phyloP scores from a whole-genome alignment of 257 asterid species.

The Striga asiatica region DNA sequence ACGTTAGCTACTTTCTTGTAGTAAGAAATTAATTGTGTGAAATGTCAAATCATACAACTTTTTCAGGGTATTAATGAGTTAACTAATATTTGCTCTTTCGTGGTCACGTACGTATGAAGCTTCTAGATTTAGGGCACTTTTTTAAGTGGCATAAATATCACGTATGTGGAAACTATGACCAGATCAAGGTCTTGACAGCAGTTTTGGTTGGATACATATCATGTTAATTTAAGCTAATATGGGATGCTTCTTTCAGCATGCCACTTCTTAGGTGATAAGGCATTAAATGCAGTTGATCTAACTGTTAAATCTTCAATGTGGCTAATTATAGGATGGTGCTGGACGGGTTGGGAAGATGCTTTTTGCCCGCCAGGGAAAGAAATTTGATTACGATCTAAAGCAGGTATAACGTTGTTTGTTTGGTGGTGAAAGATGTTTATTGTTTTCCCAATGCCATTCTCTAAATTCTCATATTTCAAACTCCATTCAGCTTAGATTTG shows the following conservation, averaged over 20 bases:
- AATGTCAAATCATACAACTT: neutral
- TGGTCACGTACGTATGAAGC: neutral
- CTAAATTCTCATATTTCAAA: slow-evolving; percentile 10
- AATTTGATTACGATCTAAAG: slow-evolving; percentile 92
- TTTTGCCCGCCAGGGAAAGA: slow-evolving; percentile 90
- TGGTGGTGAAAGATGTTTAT: slow-evolving; percentile 6
- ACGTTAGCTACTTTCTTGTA: slow-evolving; percentile 5
- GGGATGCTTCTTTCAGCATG: neutral
- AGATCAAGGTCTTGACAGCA: neutral
- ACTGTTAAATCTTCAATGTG: slow-evolving; percentile 10
- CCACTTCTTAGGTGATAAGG: neutral
- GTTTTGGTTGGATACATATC: slow-evolving; percentile 5
- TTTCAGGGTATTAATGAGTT: neutral
- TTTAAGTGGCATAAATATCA: slow-evolving; percentile 4
- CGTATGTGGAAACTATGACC: neutral
- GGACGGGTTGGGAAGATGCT: slow-evolving; percentile 98
- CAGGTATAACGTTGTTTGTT: slow-evolving; percentile 46
- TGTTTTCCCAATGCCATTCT: neutral
- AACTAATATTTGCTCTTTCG: neutral
- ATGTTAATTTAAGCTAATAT: neutral
- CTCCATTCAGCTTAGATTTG: slow-evolving; percentile 68
- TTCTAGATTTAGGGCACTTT: neutral
- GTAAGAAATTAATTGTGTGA: neutral
- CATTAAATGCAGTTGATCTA: slow-evolving; percentile 1
- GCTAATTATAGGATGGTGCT: slow-evolving; percentile 73